A percentile compares a stretch with the other conserved stretches of the same genome.
Evolutionary conservation across 169 alveolate species (phyloP).

Genomic region (Plasmodium chabaudi): DNA sequence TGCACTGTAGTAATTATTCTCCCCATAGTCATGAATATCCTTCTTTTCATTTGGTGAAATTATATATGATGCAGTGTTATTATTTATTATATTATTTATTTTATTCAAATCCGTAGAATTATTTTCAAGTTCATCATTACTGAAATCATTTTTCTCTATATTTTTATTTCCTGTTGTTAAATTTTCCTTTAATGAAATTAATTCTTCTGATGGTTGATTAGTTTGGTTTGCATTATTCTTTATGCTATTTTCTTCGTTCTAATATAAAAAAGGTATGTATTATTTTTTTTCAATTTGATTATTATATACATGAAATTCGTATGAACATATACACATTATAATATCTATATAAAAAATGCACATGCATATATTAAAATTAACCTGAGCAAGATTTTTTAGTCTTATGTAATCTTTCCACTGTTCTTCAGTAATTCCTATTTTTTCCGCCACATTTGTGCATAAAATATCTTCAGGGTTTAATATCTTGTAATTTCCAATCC

Average conservation of each 20-base stretch:
- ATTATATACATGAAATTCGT: background rate
- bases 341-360: background rate
- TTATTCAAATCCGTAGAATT: slow-evolving; percentile 5
- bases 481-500: slow-evolving; percentile 83
- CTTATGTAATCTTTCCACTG: slow-evolving; percentile 67
- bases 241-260: slow-evolving; percentile 2
- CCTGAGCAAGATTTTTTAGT: slow-evolving; percentile 30
- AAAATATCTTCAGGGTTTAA: slow-evolving; percentile 83
- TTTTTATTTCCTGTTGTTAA: slow-evolving; percentile 14
- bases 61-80: background rate
- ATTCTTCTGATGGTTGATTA: background rate
- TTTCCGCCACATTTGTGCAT: slow-evolving; percentile 63
- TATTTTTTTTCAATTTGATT: no score
- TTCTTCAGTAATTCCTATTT: slow-evolving; percentile 64
- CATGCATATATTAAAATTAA: background rate
- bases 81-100: background rate
- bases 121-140: background rate
- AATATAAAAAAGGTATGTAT: background rate
- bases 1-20: slow-evolving; percentile 17
- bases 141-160: background rate
- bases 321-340: background rate
- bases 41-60: background rate
- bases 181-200: slow-evolving; percentile 30
- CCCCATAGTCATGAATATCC: background rate
- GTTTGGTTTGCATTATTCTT: no score